Evolutionary conservation across 2,329 filamentous ascomycete genomes (phyloP), one percentile per base, ranked within the genome.

Genomic region (Trichoderma atrobrunneum): DNA sequence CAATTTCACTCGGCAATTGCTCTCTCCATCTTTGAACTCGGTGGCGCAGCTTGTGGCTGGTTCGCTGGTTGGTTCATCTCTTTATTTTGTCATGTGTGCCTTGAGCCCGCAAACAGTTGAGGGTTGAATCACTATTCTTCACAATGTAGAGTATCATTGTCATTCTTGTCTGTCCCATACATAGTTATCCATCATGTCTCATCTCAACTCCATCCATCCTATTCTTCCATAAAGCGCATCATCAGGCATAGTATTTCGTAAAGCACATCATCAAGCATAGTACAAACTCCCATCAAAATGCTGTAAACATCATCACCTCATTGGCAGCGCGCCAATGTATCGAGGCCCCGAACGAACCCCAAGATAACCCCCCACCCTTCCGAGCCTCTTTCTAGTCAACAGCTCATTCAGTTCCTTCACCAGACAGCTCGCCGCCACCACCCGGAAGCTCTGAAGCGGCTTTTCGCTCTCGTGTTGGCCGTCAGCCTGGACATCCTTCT

Each of bases 401-500:
- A 78, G 63, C 2, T 70, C 70, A 24, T 75, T 73, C 4, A 81
- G 59, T 71, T 81, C 79, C 57, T 75, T 78, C 4, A 81, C 69
- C 32, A 84, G 74, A 69, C 80, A 82, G 34, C 80, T 76, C 14
- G 81, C 82, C 2, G 82, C 81, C 59, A 84, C 78, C 1, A 83
- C 77, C 30, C 78, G 77, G 73, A 84, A 84, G 60, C 82, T 83
- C 59, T 80, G 62, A 10, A 83, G 74, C 39, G 78, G 73, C 28
- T 21, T 26, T 1, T 34, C 75, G 4, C 26, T 24, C 6, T 30
- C 75, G 5, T 73, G 73, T 3, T 73, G 65, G 14, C 48, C 67
- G 10, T 1, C 60, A 3, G 39, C 14, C 1, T 73, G 54, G 7
- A 5, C 11, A n/a, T 60, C 65, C 54, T 61, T 74, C 28, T 73